phyloP scores from a whole-genome alignment of 2,329 filamentous ascomycete species.

The Fusarium ramigenum region DNA sequence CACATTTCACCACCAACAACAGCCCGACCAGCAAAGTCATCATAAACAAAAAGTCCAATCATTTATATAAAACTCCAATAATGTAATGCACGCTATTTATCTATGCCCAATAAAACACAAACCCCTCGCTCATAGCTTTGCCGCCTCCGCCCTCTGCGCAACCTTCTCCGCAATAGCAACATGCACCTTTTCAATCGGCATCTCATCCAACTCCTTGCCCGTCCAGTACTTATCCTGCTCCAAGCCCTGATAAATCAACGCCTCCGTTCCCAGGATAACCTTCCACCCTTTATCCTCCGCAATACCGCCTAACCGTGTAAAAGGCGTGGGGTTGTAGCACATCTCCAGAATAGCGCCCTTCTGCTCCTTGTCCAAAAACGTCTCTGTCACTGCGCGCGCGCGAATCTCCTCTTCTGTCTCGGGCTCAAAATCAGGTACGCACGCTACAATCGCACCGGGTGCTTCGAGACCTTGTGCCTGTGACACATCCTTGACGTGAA shows the following conservation, averaged over 20 bases:
- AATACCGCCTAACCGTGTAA: conserved; percentile 71
- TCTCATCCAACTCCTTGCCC: conserved; percentile 63
- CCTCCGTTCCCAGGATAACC: conserved; percentile 79
- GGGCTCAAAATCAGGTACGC: conserved; percentile 81
- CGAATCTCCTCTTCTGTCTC: conserved; percentile 68
- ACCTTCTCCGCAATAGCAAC: conserved; percentile 40
- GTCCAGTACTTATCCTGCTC: conserved; percentile 76
- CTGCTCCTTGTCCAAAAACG: conserved; percentile 56
- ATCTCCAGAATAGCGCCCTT: conserved; percentile 81
- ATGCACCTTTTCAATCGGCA: conserved; percentile 48
- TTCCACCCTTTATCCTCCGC: conserved; percentile 73
- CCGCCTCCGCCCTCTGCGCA: conserved; percentile 35
- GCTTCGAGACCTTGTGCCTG: conserved; percentile 67
- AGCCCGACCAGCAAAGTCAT: no score
- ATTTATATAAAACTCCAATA: neutral
- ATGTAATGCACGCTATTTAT: conserved; percentile 29
- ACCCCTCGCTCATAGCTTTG: conserved; percentile 12
- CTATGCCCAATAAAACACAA: neutral
- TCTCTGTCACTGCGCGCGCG: conserved; percentile 65
- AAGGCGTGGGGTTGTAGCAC: conserved; percentile 81
- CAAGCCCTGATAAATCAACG: conserved; percentile 79
- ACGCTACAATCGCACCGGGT: conserved; percentile 75
- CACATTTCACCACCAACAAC: neutral
- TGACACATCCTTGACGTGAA: conserved; percentile 69
- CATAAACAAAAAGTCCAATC: neutral